These are phyloP conservation scores for Naganishia randhawae DNA, from an alignment of 768 basidiomycete genomes.

Conservation along the genomic window DNA sequence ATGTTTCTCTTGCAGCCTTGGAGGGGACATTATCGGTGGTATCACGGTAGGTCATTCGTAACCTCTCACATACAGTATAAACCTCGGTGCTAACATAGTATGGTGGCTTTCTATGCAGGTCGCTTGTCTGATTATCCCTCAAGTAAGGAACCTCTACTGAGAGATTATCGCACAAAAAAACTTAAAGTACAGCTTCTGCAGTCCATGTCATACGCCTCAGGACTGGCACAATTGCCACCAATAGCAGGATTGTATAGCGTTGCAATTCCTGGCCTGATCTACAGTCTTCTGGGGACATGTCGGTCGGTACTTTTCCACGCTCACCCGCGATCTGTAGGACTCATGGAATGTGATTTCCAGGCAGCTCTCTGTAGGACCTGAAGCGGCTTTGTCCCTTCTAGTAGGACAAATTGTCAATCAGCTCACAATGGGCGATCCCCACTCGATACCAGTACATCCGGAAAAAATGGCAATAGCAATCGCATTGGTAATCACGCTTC, in stretches of 20 bases:
- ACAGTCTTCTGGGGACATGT: slow-evolving; percentile 81
- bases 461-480: slow-evolving; percentile 59
- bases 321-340: slow-evolving; percentile 50
- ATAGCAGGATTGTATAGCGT: slow-evolving; percentile 82
- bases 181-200: slow-evolving; percentile 75
- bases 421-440: slow-evolving; percentile 58
- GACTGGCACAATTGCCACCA: slow-evolving; percentile 78
- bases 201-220: slow-evolving; percentile 86
- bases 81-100: neutral
- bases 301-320: slow-evolving; percentile 62
- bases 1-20: slow-evolving; percentile 13
- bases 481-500: slow-evolving; percentile 76
- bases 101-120: slow-evolving; percentile 28
- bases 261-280: slow-evolving; percentile 79
- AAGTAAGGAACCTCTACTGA: slow-evolving; percentile 31
- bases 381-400: slow-evolving; percentile 79
- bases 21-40: slow-evolving; percentile 75
- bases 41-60: slow-evolving; percentile 58
- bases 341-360: slow-evolving; percentile 27
- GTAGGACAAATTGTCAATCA: slow-evolving; percentile 81
- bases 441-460: slow-evolving; percentile 52
- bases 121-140: slow-evolving; percentile 51
- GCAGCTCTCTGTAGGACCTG: slow-evolving; percentile 60
- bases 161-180: slow-evolving; percentile 48
- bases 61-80: neutral